Evolutionary conservation across 352 stramenopile genomes (phyloP).

Genomic region (Thraustochytrium sp.): DNA sequence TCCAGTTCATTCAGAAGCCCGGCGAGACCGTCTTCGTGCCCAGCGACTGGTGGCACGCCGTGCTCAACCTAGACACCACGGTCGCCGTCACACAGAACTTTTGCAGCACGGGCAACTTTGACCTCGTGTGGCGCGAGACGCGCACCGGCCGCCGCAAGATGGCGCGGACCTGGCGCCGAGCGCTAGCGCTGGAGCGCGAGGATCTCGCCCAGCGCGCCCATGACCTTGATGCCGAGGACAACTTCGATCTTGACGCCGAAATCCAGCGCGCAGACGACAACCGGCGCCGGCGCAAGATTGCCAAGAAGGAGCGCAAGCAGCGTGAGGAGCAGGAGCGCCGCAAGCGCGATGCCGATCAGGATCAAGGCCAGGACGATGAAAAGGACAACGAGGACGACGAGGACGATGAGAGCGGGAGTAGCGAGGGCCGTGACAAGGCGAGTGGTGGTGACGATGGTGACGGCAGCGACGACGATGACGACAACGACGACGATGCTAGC

Average conservation of each 20-base stretch:
- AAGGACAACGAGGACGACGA: not conserved
- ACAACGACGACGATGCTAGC: not conserved
- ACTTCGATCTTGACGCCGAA: conserved; percentile 67
- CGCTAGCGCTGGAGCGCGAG: conserved; percentile 68
- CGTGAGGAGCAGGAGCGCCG: not conserved
- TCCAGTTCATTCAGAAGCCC: conserved; percentile 77
- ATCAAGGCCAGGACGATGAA: too few relatives aligned
- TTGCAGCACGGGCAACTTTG: conserved; percentile 68
- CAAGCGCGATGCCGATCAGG: too few relatives aligned
- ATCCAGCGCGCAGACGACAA: conserved; percentile 20
- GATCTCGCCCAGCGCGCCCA: conserved; percentile 69
- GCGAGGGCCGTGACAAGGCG: not conserved
- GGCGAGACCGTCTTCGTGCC: conserved; percentile 94
- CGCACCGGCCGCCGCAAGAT: conserved; percentile 83
- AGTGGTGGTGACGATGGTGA: not conserved
- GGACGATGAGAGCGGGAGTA: not conserved
- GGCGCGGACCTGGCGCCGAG: conserved; percentile 83
- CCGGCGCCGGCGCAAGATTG: not conserved
- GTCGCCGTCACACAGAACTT: conserved; percentile 95
- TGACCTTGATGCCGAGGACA: conserved; percentile 74
- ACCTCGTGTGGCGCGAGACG: conserved; percentile 70
- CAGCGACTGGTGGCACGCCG: conserved; percentile 93
- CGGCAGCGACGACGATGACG: not conserved
- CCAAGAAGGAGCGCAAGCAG: not conserved
- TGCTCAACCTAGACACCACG: conserved; percentile 86